These are phyloP conservation scores for Tolypocladium tundrense DNA, from an alignment of 2,329 filamentous ascomycete genomes.

Conservation along the genomic window DNA sequence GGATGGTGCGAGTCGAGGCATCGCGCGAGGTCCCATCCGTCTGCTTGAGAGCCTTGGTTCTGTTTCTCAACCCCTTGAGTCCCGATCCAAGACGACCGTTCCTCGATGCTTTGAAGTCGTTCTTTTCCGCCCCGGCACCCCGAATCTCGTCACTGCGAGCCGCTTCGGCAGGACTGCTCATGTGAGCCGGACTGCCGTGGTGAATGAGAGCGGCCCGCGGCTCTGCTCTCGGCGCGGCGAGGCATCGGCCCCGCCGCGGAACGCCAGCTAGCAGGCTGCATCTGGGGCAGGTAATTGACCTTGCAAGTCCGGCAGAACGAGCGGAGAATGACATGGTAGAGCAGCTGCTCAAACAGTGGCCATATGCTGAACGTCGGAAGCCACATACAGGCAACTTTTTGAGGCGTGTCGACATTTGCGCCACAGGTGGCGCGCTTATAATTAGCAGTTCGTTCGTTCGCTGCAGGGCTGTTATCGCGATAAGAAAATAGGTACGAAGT, in stretches of 20 bases:
- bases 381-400: neutral
- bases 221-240: neutral
- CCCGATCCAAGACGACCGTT: neutral
- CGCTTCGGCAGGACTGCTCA: neutral
- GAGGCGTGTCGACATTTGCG: neutral
- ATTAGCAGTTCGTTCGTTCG: neutral
- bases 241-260: neutral
- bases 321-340: slow-evolving; percentile 5
- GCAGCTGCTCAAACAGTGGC: neutral
- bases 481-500: neutral
- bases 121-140: neutral
- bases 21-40: neutral
- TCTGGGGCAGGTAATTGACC: neutral
- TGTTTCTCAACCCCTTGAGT: slow-evolving; percentile 8
- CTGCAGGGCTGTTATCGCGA: neutral
- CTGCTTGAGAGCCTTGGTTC: slow-evolving; percentile 13
- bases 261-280: neutral
- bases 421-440: slow-evolving; percentile 1
- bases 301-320: slow-evolving; percentile 2
- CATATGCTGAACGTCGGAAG: neutral
- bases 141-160: neutral
- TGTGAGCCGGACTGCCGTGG: neutral
- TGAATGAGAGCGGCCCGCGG: neutral
- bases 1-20: slow-evolving; percentile 14
- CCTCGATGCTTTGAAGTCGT: neutral